Evolutionary conservation across 1,284 basidiomycete genomes (phyloP), one percentile per base, ranked within the genome.

Genomic region (Ustanciosporium gigantosporum): DNA sequence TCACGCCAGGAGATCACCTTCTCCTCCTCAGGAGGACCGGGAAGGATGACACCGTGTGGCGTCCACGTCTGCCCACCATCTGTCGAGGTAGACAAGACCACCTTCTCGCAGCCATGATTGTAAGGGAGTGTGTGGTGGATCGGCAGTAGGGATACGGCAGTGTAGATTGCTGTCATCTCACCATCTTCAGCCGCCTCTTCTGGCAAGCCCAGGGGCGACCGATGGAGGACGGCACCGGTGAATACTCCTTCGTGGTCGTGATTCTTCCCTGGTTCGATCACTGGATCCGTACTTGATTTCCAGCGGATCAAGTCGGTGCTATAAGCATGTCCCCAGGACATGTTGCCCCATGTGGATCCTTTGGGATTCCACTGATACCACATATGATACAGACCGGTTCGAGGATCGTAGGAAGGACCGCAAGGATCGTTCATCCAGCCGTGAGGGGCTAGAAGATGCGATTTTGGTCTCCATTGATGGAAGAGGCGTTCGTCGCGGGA

Each of bases 351-450:
- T 0, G 55, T 65, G 2, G 66, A 61, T 5, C 51, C 58, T 15
- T 49, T 36, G 2, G 68, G 68, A 19, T 70, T 70, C 57, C 65
- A 70, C 25, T 70, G 47, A 25, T 66, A 70, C 47, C 65, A 66
- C 17, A 70, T 48, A 25, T 70, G 68, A 31, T 60, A 67, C 25
- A 61, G 46, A 9, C 53, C 46, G 0, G 66, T 58, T 27, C 47
- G 46, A 17, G 49, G 34, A 31, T 68, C 68, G 39, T 48, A 70
- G 20, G 45, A 60, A 0, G 68, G 66, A 3, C 62, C 68, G 20
- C 60, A 66, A 2, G 68, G 68, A 35, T 70, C 68, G 25, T 68
- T 70, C 58, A 70, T 68, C 68, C 68, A 70, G 25, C 66, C 66
- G 25, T 61, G 55, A 3, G 68, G 68, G 15, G 55, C 62, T 25